phyloP scores from a whole-genome alignment of 1,284 basidiomycete species.

The Ustilago tritici region DNA sequence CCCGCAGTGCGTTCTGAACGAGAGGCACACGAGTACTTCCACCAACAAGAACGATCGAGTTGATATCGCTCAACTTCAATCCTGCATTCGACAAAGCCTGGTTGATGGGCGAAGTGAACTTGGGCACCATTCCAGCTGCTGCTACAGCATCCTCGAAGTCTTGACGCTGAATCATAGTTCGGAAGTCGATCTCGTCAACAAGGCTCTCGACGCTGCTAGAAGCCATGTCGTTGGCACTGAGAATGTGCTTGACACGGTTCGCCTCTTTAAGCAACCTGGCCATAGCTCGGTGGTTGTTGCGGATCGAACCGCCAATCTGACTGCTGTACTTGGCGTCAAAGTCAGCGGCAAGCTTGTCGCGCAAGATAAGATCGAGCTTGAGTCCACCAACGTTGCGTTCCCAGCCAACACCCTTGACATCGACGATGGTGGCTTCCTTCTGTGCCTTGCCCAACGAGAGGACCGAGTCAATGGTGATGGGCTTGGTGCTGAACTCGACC shows the following conservation, averaged over 20 bases:
- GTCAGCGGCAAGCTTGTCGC: conserved; percentile 82
- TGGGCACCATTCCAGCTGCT: conserved; percentile 38
- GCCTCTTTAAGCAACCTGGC: conserved; percentile 95
- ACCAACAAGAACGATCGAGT: conserved; percentile 90
- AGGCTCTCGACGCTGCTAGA: conserved; percentile 84
- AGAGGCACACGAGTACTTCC: conserved; percentile 91
- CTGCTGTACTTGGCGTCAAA: conserved; percentile 78
- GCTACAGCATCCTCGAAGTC: conserved; percentile 77
- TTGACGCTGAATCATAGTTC: conserved; percentile 79
- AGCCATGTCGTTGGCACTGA: conserved; percentile 91
- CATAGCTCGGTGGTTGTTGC: conserved; percentile 82
- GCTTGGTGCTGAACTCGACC: conserved; percentile 76
- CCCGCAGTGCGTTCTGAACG: conserved; percentile 77
- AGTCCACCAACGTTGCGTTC: conserved; percentile 83
- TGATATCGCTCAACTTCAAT: conserved; percentile 79
- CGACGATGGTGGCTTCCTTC: conserved; percentile 79
- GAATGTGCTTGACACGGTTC: conserved; percentile 86
- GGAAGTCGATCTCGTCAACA: conserved; percentile 90
- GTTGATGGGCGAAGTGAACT: conserved; percentile 72
- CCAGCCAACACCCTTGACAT: conserved; percentile 82
- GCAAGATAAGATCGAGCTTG: conserved; percentile 83
- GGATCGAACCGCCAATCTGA: conserved; percentile 54
- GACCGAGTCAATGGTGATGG: conserved; percentile 59
- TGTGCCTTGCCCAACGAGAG: conserved; percentile 73
- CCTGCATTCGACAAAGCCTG: conserved; percentile 81